These are phyloP conservation scores for Irineochytrium annulatum DNA, from an alignment of 192 early-diverging fungal species.

Conservation along the genomic window DNA sequence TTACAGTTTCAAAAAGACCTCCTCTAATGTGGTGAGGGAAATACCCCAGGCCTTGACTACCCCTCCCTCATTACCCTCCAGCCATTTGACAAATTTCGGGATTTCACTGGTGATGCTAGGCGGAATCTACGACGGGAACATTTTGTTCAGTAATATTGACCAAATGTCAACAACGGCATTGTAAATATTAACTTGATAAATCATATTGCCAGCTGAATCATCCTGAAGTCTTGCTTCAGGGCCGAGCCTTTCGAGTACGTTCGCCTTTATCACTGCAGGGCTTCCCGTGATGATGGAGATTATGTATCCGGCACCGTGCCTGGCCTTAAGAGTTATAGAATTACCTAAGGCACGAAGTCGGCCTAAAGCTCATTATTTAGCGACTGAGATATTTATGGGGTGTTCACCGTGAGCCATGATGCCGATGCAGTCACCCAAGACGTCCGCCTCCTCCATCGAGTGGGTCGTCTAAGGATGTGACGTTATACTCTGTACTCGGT, in stretches of 20 bases:
- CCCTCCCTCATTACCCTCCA: constrained; percentile 32
- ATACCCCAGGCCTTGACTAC: constrained; percentile 54
- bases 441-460: constrained; percentile 66
- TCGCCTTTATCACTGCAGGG: constrained; percentile 36
- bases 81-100: constrained; percentile 46
- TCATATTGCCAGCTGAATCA: constrained; percentile 51
- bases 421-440: constrained; percentile 56
- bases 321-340: constrained; percentile 64
- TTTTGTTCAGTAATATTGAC: too few species aligned
- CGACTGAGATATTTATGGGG: constrained; percentile 42
- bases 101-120: constrained; percentile 36
- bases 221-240: constrained; percentile 52
- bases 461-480: constrained; percentile 48
- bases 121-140: constrained; percentile 45
- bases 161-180: too few species aligned
- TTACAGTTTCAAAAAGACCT: constrained; percentile 6
- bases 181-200: constrained; percentile 40
- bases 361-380: constrained; percentile 24
- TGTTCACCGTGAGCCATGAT: constrained; percentile 66
- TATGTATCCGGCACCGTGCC: constrained; percentile 67
- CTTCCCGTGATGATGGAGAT: constrained; percentile 52
- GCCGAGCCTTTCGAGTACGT: constrained; percentile 36
- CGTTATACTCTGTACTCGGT: neutral
- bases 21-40: constrained; percentile 54
- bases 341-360: constrained; percentile 59